A percentile compares a stretch with the other conserved stretches of the same genome.
These are phyloP conservation scores for Arthrobotrys pseudoclavata DNA, from an alignment of 2,329 filamentous ascomycete genomes.

Conservation along the genomic window DNA sequence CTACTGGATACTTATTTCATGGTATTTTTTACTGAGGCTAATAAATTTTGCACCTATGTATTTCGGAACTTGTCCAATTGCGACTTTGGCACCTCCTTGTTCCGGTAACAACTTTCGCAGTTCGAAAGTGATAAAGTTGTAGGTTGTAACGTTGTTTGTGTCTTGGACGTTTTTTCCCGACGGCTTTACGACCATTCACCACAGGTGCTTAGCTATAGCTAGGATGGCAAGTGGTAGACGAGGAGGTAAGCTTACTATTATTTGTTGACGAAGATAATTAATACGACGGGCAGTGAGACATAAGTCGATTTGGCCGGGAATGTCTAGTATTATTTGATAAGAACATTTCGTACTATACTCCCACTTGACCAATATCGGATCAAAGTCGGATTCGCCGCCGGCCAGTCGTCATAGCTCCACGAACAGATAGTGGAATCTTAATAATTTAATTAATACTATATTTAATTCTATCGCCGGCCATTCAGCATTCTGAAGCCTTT, in stretches of 20 bases:
- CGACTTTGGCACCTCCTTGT: conserved; percentile 11
- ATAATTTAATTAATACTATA: no score
- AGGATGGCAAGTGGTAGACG: not conserved
- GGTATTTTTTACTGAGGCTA: not conserved
- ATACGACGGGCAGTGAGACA: conserved; percentile 3
- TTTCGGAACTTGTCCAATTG: not conserved
- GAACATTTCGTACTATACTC: not conserved
- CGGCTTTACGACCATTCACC: not conserved
- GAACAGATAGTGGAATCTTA: no score
- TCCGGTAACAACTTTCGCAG: not conserved
- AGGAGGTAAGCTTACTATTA: conserved; percentile 16
- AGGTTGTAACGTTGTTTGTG: not conserved
- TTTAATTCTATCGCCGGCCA: not conserved
- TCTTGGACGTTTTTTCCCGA: not conserved
- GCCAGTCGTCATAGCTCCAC: no score
- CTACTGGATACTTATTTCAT: not conserved
- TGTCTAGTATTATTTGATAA: not conserved
- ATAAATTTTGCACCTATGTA: not conserved
- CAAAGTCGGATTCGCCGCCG: not conserved
- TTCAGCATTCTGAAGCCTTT: not conserved
- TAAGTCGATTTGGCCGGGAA: not conserved
- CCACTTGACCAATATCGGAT: not conserved
- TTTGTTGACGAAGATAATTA: not conserved
- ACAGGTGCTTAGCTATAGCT: not conserved
- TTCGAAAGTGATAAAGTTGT: not conserved